Percentiles rank a stretch among this genome's conserved stretches.
These are phyloP conservation scores for Clohesyomyces aquaticus DNA, from an alignment of 495 filamentous ascomycete genomes.

Conservation along the genomic window DNA sequence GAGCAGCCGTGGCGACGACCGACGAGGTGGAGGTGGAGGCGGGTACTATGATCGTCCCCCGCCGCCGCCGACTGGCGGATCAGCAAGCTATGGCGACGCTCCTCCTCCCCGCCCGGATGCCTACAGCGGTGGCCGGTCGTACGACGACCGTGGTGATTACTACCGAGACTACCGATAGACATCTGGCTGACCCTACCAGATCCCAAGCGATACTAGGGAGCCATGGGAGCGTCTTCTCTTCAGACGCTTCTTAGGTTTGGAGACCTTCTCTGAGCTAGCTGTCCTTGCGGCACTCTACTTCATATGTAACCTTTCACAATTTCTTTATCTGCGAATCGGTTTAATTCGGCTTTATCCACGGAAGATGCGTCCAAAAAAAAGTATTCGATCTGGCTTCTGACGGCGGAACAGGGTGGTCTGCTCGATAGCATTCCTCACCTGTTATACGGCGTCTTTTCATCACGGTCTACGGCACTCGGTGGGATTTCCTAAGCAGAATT, in stretches of 20 bases:
- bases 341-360: conserved; percentile 33
- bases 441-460: conserved; percentile 25
- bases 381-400: conserved; percentile 34
- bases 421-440: conserved; percentile 28
- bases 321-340: conserved; percentile 35
- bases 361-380: conserved; percentile 37
- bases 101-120: conserved; percentile 35
- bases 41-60: conserved; percentile 47
- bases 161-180: conserved; percentile 28
- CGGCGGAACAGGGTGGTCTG: conserved; percentile 31
- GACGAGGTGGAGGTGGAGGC: conserved; percentile 54
- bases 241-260: no score
- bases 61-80: conserved; percentile 23
- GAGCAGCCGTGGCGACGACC: conserved; percentile 53
- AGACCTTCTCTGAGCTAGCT: no score
- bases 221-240: conserved; percentile 11
- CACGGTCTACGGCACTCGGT: conserved; percentile 40
- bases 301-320: conserved; percentile 36
- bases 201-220: conserved; percentile 35
- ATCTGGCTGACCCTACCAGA: conserved; percentile 35
- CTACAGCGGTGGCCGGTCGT: conserved; percentile 34
- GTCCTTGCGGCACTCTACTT: conserved; percentile 14
- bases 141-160: conserved; percentile 43
- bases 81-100: conserved; percentile 33
- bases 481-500: conserved; percentile 43